Base-by-base conservation (phyloP, 345 rosid genomes). In the Eucalyptus melliodora region DNA sequence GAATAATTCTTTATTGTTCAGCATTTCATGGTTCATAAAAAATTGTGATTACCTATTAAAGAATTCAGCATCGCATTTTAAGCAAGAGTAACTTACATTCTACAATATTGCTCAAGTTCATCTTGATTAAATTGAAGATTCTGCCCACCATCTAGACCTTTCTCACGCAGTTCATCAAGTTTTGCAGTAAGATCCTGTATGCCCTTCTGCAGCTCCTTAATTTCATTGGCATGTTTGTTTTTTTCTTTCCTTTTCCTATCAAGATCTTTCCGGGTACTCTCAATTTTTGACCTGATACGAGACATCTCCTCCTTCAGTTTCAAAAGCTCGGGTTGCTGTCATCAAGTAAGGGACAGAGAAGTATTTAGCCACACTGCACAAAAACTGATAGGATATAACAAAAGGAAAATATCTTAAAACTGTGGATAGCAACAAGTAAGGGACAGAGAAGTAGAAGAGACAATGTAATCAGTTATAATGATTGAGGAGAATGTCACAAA, bases 301-400 rank as follows among this genome's bases (percentile, higher is more conserved):
- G 98, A 91, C 93, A 91, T 94, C 93, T 95, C 99, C 93, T 96
- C 99, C 89, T 96, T 96, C 88, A 96, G 90, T 90, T 96, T 98
- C 93, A 97, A 92, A 94, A 96, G 97, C 93, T 95, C 97, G 55
- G 98, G 99, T 98, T 97, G 98, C 99, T 98, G 92, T 77, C 45
- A 89, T 55, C 69, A 87, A 87, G 88, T 59, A 69, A 91, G 40
- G 87, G 49, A 89, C 30, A 89, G 37, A 26, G 88, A 34, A 86
- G 50, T 49, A 88, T 42, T 89, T 34, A 89, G 82, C 89, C 86
- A 72, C 83, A 40, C 83, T 77, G 83, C 47, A 77, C 47, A 37
- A 77, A 77, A 77, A 77, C 27, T 37, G 47, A 77, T 77, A 34
- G 82, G 83, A 12, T 37, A 77, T 37, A 77, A 40, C 83, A 77